Conservation (phyloP, 1,139 yeast genomes). For the Yamadazyma oceani region DNA sequence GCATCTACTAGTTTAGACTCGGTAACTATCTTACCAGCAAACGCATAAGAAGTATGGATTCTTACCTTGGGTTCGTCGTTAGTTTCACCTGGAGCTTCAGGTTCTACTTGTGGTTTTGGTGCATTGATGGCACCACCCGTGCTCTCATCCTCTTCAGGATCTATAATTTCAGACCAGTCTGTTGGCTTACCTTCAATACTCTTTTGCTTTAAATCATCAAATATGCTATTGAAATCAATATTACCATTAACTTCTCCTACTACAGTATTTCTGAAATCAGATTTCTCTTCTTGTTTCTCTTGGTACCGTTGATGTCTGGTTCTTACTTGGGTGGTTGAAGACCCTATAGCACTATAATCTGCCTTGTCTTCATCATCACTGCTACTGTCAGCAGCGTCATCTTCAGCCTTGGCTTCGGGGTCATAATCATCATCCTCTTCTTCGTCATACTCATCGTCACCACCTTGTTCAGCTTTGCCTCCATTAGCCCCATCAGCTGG, state of each 20-base stretch:
- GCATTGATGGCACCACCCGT: too few species aligned
- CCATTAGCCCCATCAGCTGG: background rate
- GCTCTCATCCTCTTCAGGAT: conserved; percentile 18
- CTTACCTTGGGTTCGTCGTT: conserved; percentile 46
- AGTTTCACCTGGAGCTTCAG: conserved; percentile 4
- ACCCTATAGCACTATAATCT: conserved; percentile 37
- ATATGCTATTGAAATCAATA: conserved; percentile 38
- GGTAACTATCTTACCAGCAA: conserved; percentile 82
- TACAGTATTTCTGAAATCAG: conserved; percentile 21
- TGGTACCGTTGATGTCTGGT: conserved; percentile 38
- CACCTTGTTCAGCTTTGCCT: conserved; percentile 7
- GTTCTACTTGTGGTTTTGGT: conserved; percentile 15
- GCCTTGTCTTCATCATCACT: conserved; percentile 27
- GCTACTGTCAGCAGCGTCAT: conserved; percentile 22
- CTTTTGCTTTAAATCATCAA: conserved; percentile 26
- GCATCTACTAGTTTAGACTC: conserved; percentile 77
- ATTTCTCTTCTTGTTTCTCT: conserved; percentile 14
- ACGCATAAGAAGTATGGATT: conserved; percentile 76
- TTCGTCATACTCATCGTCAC: conserved; percentile 43
- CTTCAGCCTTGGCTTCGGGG: conserved; percentile 37
- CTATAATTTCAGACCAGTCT: conserved; percentile 9
- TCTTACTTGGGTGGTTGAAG: conserved; percentile 33
- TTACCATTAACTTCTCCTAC: conserved; percentile 28
- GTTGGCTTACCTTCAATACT: conserved; percentile 40
- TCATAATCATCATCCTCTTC: conserved; percentile 69